A percentile compares a stretch with the other conserved stretches of the same genome.
Evolutionary conservation across 148 eudicot genomes (phyloP).

Genomic region (Pouteria glomerata): DNA sequence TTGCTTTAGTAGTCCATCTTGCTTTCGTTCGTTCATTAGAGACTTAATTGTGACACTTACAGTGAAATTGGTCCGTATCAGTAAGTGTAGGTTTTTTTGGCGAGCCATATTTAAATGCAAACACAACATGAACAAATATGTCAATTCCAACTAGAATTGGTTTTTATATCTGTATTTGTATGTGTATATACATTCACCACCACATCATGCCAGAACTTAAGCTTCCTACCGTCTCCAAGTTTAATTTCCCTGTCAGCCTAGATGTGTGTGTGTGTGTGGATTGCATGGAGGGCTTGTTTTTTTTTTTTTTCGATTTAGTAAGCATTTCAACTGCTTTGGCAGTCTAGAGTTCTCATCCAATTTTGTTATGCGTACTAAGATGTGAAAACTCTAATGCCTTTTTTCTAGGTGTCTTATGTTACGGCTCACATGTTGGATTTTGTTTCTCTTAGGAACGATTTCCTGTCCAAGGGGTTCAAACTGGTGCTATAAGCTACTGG

Average conservation of each 20-base stretch:
- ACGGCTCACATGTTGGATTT: neutral
- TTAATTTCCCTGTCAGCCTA: too few relatives aligned
- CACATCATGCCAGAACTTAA: too few relatives aligned
- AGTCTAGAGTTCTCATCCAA: neutral
- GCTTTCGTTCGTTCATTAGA: neutral
- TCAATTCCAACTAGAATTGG: neutral
- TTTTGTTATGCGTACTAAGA: neutral
- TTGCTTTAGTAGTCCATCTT: neutral
- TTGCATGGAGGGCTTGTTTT: neutral
- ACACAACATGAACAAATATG: neutral
- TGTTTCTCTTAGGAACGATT: constrained; percentile 12
- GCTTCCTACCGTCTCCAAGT: neutral
- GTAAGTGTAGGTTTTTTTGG: too few relatives aligned
- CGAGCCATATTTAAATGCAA: too few relatives aligned
- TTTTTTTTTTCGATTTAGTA: neutral
- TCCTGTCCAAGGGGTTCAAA: constrained; percentile 20
- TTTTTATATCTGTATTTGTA: too few relatives aligned
- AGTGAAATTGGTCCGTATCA: neutral
- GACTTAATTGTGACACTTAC: neutral
- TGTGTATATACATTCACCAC: too few relatives aligned
- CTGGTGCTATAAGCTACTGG: constrained; percentile 8
- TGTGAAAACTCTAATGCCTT: neutral
- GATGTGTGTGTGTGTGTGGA: neutral
- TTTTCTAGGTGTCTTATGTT: neutral
- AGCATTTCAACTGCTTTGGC: neutral